Percentiles rank a stretch among this genome's conserved stretches.
phyloP scores from a whole-genome alignment of 1,284 basidiomycete genomes.

The Calocybe gambosa region DNA sequence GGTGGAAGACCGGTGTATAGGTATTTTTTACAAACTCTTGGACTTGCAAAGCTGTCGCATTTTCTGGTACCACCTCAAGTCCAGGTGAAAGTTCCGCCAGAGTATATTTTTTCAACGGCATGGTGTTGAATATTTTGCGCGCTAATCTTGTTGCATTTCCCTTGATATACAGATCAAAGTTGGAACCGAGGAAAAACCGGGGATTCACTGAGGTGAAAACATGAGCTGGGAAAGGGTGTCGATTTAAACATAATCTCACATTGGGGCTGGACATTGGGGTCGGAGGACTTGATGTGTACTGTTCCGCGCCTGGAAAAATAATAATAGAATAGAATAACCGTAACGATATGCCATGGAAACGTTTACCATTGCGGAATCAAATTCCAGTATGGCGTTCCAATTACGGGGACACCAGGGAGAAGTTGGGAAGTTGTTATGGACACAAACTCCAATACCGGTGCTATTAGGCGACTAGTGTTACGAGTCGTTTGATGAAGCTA shows the following conservation, averaged over 20 bases:
- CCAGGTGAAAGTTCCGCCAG: constrained; percentile 8
- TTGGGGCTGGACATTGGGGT: constrained; percentile 11
- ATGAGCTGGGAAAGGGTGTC: not conserved
- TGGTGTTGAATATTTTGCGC: constrained; percentile 10
- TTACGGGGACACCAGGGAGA: not conserved
- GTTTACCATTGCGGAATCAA: constrained; percentile 14
- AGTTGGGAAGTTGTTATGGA: not conserved
- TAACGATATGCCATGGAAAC: not conserved
- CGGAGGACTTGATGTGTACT: constrained; percentile 10
- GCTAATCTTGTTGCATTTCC: constrained; percentile 11
- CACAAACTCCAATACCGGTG: constrained; percentile 12
- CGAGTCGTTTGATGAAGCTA: not conserved
- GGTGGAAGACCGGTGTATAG: constrained; percentile 9
- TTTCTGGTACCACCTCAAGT: constrained; percentile 4
- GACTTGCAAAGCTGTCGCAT: constrained; percentile 7
- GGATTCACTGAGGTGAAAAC: constrained; percentile 8
- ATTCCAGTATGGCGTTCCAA: constrained; percentile 1
- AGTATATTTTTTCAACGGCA: constrained; percentile 4
- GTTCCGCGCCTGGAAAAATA: constrained; percentile 11
- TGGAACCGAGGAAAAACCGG: constrained; percentile 6
- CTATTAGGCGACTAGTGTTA: not conserved
- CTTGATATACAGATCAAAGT: constrained; percentile 11
- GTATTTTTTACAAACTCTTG: constrained; percentile 3
- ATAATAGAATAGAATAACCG: not conserved
- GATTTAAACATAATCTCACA: not conserved